Percentiles rank a stretch among this genome's conserved stretches.
Evolutionary conservation across 2,329 filamentous ascomycete genomes (phyloP).

Genomic region (Hymenoscyphus occultus): DNA sequence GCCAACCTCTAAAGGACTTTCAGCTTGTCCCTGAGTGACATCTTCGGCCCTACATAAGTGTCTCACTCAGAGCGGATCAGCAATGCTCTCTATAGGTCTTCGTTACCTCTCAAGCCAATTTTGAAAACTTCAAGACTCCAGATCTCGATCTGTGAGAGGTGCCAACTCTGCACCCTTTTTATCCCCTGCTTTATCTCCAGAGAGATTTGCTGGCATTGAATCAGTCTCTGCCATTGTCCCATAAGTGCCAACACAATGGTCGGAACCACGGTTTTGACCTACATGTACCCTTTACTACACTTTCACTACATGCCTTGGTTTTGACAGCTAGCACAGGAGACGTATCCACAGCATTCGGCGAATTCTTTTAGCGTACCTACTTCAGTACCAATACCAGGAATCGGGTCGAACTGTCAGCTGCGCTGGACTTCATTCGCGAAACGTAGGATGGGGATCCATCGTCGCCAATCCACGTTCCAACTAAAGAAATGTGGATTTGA

Average conservation of each 20-base stretch:
- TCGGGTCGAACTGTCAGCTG: slow-evolving; percentile 1
- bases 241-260: not conserved
- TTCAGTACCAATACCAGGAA: not conserved
- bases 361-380: not conserved
- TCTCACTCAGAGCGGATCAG: not conserved
- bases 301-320: not conserved
- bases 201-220: not conserved
- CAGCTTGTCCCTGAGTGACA: not conserved
- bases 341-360: not conserved
- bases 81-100: not conserved
- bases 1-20: not conserved
- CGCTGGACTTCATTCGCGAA: not conserved
- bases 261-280: not conserved
- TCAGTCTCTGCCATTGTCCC: not conserved
- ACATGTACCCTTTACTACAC: not conserved
- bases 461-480: not conserved
- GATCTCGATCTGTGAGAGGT: slow-evolving; percentile 4
- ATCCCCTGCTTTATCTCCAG: not conserved
- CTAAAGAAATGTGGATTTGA: not conserved
- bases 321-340: not conserved
- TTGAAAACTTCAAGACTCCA: not conserved
- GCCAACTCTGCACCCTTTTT: not conserved
- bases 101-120: not conserved
- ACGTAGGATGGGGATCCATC: not conserved
- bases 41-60: not conserved